Base-by-base conservation (phyloP, 1,284 basidiomycete species). In the Boletus sp. region DNA sequence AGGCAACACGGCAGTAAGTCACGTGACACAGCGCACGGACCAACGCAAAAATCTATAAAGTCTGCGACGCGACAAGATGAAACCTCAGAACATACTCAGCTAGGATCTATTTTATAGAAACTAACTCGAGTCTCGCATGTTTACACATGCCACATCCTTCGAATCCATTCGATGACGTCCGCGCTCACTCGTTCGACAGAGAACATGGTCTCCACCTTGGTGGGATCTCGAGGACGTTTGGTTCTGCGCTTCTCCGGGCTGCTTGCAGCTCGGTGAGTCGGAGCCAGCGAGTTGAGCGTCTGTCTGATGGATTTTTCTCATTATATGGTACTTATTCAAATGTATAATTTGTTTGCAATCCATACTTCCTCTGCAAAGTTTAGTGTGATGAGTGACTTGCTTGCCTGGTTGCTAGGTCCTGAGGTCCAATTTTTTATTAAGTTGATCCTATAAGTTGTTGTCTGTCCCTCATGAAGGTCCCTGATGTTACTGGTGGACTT, bases 21-120 rank as follows among this genome's bases (percentile, higher is more conserved):
- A 59, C 57, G 54, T 57, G 57, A 25, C 33, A 0, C 0, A 1
- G 47, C 48, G 57, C 57, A 59, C 56, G 57, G 57, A 49, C 72
- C 72, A 69, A 2, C 19, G 5, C 7, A 0, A 48, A 48, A 57
- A 48, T 12, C 8, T 74, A 76, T 78, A 79, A 65, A 77, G 65
- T 8, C 51, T 54, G 23, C 4, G 33, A 10, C 1, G 52, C 40
- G 20, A 47, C 51, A 45, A 49, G 25, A 25, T 51, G 62, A 65
- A 72, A 74, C 78, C 59, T 72, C 52, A 82, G 84, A 86, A 85
- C 84, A 87, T 87, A 87, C 84, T 88, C 84, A 84, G 75, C 76
- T 78, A 86, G 84, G 84, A 87, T 88, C 84, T 88, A 77, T 88
- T 87, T 77, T 82, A 86, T 83, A 87, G 84, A 81, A 82, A 83